phyloP scores from a whole-genome alignment of 2,329 filamentous ascomycete species.

The Dendryphion nanum region DNA sequence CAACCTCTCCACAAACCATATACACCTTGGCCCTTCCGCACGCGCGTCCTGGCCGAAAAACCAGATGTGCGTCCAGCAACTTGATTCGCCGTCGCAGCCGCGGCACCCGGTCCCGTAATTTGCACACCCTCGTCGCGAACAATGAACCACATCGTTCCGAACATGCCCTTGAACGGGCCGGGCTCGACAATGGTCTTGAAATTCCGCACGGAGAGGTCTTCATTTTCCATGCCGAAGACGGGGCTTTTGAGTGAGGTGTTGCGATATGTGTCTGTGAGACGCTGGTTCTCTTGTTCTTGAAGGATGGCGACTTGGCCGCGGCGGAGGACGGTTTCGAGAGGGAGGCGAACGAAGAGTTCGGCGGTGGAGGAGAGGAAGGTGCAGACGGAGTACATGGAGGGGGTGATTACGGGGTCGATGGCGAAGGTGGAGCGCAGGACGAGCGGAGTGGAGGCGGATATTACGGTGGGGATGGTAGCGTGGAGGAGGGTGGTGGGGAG shows the following conservation, averaged over 20 bases:
- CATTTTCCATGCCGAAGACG: slow-evolving; percentile 14
- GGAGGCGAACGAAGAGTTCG: slow-evolving; percentile 83
- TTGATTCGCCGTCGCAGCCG: slow-evolving; percentile 19
- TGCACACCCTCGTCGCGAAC: slow-evolving; percentile 73
- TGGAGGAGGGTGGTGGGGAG: slow-evolving; percentile 83
- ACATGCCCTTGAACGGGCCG: slow-evolving; percentile 77
- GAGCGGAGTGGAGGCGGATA: slow-evolving; percentile 80
- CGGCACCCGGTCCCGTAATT: slow-evolving; percentile 26
- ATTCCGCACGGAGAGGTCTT: slow-evolving; percentile 30
- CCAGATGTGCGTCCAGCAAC: slow-evolving; percentile 21
- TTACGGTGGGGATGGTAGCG: slow-evolving; percentile 77
- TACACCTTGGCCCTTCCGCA: slow-evolving; percentile 64
- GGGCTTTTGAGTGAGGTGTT: slow-evolving; percentile 11
- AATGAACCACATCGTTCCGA: slow-evolving; percentile 91
- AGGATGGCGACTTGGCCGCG: slow-evolving; percentile 76
- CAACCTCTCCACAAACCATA: slow-evolving; percentile 71
- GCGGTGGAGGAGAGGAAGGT: slow-evolving; percentile 78
- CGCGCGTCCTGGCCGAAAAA: slow-evolving; percentile 39
- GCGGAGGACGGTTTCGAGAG: slow-evolving; percentile 86
- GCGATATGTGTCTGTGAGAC: slow-evolving; percentile 24
- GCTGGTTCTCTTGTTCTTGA: slow-evolving; percentile 34
- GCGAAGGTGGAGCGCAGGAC: slow-evolving; percentile 80
- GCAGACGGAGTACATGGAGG: slow-evolving; percentile 75
- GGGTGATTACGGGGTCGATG: slow-evolving; percentile 78
- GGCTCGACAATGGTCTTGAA: slow-evolving; percentile 74